phyloP scores from a whole-genome alignment of 768 basidiomycete species.

The Agaricus subrufescens region DNA sequence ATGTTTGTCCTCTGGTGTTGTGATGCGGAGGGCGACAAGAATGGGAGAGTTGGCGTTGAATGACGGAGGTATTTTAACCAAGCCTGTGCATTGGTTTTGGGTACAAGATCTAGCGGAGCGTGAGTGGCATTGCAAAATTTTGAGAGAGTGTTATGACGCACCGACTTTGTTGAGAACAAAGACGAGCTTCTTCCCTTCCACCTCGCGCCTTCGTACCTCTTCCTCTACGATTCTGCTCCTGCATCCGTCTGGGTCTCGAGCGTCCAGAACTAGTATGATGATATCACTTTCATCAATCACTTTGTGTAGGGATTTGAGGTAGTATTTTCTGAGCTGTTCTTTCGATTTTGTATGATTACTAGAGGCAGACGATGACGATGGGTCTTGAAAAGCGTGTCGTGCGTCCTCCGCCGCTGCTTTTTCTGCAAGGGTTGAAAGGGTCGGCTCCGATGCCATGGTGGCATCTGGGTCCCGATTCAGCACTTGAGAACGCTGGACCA shows the following conservation, averaged over 20 bases:
- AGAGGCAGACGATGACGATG: constrained; percentile 24
- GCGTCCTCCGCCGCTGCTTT: constrained; percentile 36
- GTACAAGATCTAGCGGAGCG: constrained; percentile 69
- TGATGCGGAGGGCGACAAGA: constrained; percentile 73
- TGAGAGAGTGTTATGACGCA: constrained; percentile 28
- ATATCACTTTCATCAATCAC: constrained; percentile 95
- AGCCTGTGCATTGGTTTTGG: constrained; percentile 78
- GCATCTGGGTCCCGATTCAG: constrained; percentile 47
- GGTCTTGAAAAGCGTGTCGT: constrained; percentile 21
- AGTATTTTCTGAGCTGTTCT: constrained; percentile 68
- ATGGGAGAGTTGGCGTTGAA: constrained; percentile 88
- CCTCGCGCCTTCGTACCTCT: constrained; percentile 81
- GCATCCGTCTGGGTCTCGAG: constrained; percentile 92
- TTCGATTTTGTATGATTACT: constrained; percentile 42
- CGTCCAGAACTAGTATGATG: constrained; percentile 85
- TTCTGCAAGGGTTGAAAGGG: constrained; percentile 54
- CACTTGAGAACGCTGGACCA: constrained; percentile 18
- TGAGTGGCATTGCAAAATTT: not conserved
- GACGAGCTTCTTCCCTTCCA: constrained; percentile 87
- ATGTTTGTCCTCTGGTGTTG: constrained; percentile 79
- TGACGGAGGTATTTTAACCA: constrained; percentile 94
- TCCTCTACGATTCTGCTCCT: constrained; percentile 91
- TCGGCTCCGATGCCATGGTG: constrained; percentile 72
- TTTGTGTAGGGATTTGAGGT: constrained; percentile 78
- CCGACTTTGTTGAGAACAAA: constrained; percentile 98